Conservation (phyloP, 1,284 basidiomycete species). For the Athelia sp. region DNA sequence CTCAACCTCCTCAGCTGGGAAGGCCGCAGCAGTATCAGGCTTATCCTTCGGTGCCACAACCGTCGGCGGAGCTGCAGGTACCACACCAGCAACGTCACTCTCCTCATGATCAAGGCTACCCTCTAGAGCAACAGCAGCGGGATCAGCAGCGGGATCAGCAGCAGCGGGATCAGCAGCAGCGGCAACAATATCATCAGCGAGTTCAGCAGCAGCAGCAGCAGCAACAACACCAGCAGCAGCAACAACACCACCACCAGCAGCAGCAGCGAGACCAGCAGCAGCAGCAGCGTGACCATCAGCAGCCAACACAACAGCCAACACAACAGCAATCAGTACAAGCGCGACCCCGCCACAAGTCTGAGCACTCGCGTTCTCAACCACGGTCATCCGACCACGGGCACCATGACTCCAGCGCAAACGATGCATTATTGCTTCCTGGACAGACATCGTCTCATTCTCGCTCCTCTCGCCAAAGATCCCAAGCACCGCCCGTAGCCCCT, state of each 20-base stretch:
- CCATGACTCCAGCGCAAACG: background rate
- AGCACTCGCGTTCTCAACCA: slow-evolving; percentile 6
- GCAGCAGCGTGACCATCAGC: background rate
- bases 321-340: too few species aligned
- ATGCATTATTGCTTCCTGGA: background rate
- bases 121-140: background rate
- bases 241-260: background rate
- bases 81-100: background rate
- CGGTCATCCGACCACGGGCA: slow-evolving; percentile 3
- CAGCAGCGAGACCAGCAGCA: background rate
- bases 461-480: slow-evolving; percentile 6
- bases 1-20: too few species aligned
- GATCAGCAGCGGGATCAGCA: background rate
- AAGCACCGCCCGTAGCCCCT: slow-evolving; percentile 11
- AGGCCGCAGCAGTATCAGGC: too few species aligned
- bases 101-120: background rate
- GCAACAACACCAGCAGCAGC: background rate
- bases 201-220: too few species aligned
- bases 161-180: background rate
- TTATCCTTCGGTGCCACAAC: too few species aligned
- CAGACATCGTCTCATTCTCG: background rate
- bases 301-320: background rate
- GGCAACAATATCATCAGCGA: background rate
- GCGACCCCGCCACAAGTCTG: too few species aligned
- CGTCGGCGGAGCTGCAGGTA: background rate